Evolutionary conservation across 2,329 filamentous ascomycete genomes (phyloP).

Genomic region (Cladosporium sp.): DNA sequence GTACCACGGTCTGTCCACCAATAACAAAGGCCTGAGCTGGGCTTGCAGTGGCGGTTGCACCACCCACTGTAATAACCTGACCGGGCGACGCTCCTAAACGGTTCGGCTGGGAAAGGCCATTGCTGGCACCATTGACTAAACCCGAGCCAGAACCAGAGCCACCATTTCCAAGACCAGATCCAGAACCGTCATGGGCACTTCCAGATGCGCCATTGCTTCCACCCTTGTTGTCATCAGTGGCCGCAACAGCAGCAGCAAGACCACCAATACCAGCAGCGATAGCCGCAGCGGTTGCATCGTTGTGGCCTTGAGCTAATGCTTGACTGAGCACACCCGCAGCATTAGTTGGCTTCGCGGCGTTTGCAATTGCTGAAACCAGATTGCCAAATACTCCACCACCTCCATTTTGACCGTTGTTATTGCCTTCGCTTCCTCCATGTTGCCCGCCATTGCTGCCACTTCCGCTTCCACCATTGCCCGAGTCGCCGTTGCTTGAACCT

Average conservation of each 20-base stretch:
- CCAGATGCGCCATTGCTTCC: slow-evolving; percentile 2
- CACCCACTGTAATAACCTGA: slow-evolving; percentile 10
- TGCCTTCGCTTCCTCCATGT: background rate
- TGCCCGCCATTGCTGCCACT: background rate
- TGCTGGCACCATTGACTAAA: background rate
- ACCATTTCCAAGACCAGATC: background rate
- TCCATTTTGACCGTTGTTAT: background rate
- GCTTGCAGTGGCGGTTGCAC: slow-evolving; percentile 19
- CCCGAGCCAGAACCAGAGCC: slow-evolving; percentile 9
- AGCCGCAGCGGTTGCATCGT: slow-evolving; percentile 5
- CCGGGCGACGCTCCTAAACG: slow-evolving; percentile 9
- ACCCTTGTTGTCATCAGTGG: background rate
- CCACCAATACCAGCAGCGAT: slow-evolving; percentile 12
- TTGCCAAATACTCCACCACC: slow-evolving; percentile 2
- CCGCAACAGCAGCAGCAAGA: background rate
- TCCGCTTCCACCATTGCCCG: background rate
- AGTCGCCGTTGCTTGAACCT: background rate
- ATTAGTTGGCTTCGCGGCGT: slow-evolving; percentile 5
- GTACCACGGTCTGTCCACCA: slow-evolving; percentile 24
- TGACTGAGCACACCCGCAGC: slow-evolving; percentile 9
- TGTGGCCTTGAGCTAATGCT: slow-evolving; percentile 5
- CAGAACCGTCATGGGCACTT: slow-evolving; percentile 6
- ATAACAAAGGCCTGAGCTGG: slow-evolving; percentile 23
- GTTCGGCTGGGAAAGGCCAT: background rate
- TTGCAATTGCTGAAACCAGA: slow-evolving; percentile 2